A percentile compares a stretch with the other conserved stretches of the same genome.
Conservation (phyloP, 169 alveolate species). For the Eimeria necatrix region DNA sequence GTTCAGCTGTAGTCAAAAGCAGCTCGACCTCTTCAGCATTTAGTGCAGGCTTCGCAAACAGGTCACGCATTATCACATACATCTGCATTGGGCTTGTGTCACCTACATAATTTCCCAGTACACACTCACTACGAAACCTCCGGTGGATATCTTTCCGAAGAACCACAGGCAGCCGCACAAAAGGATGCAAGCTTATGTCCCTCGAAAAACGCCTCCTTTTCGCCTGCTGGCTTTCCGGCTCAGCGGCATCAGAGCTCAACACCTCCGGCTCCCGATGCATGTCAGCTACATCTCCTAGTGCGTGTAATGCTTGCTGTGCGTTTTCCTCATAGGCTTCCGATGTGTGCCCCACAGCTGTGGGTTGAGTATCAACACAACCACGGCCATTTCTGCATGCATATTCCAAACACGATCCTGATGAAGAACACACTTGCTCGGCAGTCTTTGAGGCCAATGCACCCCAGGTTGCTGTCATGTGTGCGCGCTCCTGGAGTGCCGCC, state of each 20-base stretch:
- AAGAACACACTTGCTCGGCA: too few relatives aligned
- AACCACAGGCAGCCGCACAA: constrained; percentile 36
- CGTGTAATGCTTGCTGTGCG: not conserved
- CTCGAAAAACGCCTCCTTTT: not conserved
- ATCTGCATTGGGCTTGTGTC: not conserved
- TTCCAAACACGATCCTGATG: too few relatives aligned
- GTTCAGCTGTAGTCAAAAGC: not conserved
- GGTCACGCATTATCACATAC: not conserved
- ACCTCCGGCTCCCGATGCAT: not conserved
- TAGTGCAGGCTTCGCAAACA: not conserved
- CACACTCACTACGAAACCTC: not conserved
- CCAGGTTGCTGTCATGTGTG: too few relatives aligned
- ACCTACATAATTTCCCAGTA: too few relatives aligned
- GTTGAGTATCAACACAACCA: too few relatives aligned
- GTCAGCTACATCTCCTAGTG: not conserved
- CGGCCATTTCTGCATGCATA: too few relatives aligned
- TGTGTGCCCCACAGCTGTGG: not conserved
- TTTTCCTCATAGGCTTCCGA: not conserved
- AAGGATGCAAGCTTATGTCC: not conserved
- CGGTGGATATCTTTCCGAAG: not conserved
- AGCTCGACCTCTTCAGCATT: not conserved
- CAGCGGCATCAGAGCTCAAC: not conserved
- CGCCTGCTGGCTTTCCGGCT: not conserved
- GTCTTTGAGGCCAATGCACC: too few relatives aligned
- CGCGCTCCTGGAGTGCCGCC: too few relatives aligned